Evolutionary conservation across 139 green algal genomes (phyloP).

Genomic region (Gonium pectorale): DNA sequence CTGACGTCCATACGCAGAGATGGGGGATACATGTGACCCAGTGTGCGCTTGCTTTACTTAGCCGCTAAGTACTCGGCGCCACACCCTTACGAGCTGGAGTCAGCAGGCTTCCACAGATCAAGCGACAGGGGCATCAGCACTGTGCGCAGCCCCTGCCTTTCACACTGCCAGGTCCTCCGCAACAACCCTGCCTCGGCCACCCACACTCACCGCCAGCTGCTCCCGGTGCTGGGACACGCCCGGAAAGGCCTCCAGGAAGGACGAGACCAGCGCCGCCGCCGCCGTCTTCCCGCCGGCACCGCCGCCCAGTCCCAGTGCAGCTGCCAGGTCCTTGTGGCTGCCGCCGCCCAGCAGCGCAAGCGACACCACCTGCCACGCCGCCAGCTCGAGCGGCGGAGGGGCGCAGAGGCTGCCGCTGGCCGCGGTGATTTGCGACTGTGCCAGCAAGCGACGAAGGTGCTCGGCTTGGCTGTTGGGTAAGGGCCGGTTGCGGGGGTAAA

Average conservation of each 20-base stretch:
- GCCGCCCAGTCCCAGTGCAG: conserved; percentile 14
- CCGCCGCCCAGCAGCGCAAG: neutral
- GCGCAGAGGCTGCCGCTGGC: neutral
- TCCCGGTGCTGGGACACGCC: conserved; percentile 13
- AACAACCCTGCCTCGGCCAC: no score
- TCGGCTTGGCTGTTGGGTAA: conserved; percentile 7
- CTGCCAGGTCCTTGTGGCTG: conserved; percentile 35
- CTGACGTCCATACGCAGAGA: no score
- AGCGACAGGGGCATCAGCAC: no score
- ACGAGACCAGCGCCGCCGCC: conserved; percentile 26
- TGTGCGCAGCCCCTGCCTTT: no score
- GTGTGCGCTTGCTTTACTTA: no score
- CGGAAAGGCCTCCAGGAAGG: conserved; percentile 42
- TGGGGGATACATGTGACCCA: no score
- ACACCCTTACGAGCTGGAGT: no score
- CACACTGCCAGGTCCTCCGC: no score
- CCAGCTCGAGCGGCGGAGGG: neutral
- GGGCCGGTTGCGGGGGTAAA: neutral
- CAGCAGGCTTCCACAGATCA: no score
- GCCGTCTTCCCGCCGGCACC: conserved; percentile 21
- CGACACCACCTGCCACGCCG: neutral
- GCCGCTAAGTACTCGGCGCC: no score
- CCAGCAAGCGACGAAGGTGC: conserved; percentile 13
- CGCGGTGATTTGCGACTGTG: neutral
- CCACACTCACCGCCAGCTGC: conserved; percentile 13